These are phyloP conservation scores for Tuber brumale DNA, from an alignment of 495 filamentous ascomycete genomes.

Conservation along the genomic window DNA sequence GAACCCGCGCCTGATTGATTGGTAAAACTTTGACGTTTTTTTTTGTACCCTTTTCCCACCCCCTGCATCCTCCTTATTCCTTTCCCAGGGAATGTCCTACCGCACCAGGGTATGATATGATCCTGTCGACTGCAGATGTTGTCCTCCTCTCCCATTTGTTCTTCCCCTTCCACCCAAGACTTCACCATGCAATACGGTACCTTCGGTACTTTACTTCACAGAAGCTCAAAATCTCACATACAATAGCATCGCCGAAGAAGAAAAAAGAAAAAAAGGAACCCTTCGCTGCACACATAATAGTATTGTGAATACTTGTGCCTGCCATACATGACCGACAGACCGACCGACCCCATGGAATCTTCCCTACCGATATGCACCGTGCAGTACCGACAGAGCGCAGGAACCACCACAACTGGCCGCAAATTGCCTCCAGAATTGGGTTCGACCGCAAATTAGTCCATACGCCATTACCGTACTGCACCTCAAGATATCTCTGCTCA, in stretches of 20 bases:
- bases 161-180: background rate
- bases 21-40: background rate
- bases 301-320: background rate
- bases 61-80: background rate
- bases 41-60: background rate
- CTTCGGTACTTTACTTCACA: background rate
- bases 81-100: background rate
- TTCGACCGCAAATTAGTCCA: background rate
- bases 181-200: background rate
- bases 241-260: background rate
- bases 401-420: background rate
- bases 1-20: background rate
- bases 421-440: background rate
- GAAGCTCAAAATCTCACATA: background rate
- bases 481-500: background rate
- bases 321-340: background rate
- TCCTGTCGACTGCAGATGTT: background rate
- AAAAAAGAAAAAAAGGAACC: background rate
- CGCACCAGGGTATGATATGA: conserved; percentile 2
- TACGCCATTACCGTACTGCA: background rate
- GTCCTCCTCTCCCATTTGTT: background rate
- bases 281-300: background rate
- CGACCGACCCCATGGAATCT: background rate
- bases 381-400: background rate
- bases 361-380: background rate